Conservation (phyloP, 2,329 filamentous ascomycete species). For the Colletotrichum sansevieriae region DNA sequence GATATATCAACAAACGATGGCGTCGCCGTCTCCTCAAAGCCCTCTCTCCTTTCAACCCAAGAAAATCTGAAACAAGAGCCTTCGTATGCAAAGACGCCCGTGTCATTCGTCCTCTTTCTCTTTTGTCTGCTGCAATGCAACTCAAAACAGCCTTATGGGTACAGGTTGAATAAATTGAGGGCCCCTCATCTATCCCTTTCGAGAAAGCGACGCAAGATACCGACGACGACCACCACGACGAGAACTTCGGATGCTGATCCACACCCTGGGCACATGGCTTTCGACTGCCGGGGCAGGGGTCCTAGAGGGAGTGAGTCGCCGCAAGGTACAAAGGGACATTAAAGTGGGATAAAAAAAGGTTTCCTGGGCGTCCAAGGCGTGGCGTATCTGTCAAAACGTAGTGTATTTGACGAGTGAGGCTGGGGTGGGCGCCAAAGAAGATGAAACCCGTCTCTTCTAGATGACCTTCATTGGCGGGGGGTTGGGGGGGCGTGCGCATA, state of each 20-base stretch:
- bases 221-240: conserved; percentile 17
- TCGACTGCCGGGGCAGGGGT: conserved; percentile 13
- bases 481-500: neutral
- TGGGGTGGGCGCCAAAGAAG: conserved; percentile 33
- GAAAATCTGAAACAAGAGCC: conserved; percentile 39
- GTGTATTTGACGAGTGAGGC: conserved; percentile 1
- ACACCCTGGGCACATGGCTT: conserved; percentile 8
- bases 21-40: conserved; percentile 1
- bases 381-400: conserved; percentile 31
- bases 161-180: neutral
- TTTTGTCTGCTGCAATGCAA: conserved; percentile 28
- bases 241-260: conserved; percentile 14
- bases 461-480: conserved; percentile 18
- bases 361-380: conserved; percentile 19
- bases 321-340: conserved; percentile 3
- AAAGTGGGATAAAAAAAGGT: conserved; percentile 40
- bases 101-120: conserved; percentile 1
- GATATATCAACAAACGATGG: conserved; percentile 30
- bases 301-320: neutral
- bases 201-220: conserved; percentile 10
- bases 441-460: conserved; percentile 39
- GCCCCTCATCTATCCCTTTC: neutral
- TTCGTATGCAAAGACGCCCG: conserved; percentile 30
- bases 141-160: conserved; percentile 39
- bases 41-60: neutral